Evolutionary conservation across 371 early-diverging fungal species (phyloP).

Genomic region (Syncephalastrum contaminatum): DNA sequence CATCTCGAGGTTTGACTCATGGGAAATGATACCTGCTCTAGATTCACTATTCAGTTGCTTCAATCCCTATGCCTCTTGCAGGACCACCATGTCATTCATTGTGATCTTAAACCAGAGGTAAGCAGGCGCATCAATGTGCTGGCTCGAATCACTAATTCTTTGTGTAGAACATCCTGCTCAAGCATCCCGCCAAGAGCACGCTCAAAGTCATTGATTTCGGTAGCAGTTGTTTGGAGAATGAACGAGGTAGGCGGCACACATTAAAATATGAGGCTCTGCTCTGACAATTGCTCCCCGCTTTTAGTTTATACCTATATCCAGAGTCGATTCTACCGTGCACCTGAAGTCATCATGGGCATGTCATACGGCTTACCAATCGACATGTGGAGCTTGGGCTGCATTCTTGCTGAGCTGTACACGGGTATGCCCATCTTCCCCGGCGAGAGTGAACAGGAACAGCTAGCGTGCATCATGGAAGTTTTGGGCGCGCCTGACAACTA

Average conservation of each 20-base stretch:
- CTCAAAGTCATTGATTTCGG: conserved; percentile 99
- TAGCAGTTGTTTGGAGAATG: conserved; percentile 84
- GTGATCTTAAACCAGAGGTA: conserved; percentile 97
- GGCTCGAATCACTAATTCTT: not conserved
- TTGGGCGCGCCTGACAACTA: conserved; percentile 78
- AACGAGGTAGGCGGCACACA: conserved; percentile 45
- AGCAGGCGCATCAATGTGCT: not conserved
- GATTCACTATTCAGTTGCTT: conserved; percentile 82
- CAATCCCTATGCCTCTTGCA: conserved; percentile 75
- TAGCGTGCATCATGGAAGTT: conserved; percentile 93
- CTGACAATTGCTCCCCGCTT: not conserved
- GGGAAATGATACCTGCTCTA: conserved; percentile 1
- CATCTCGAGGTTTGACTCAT: too few relatives aligned
- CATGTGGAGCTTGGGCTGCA: conserved; percentile 99
- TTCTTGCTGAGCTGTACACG: conserved; percentile 93
- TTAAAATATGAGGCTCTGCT: conserved; percentile 7
- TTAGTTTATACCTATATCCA: conserved; percentile 96
- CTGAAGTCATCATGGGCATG: conserved; percentile 94
- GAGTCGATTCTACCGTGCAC: conserved; percentile 96
- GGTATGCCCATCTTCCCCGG: conserved; percentile 95
- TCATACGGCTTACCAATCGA: conserved; percentile 93
- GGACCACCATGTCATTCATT: conserved; percentile 83
- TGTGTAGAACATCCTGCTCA: conserved; percentile 69
- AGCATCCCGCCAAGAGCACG: conserved; percentile 64
- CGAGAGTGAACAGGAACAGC: conserved; percentile 94